Evolutionary conservation across 768 basidiomycete species (phyloP), one percentile per base, ranked within the genome.

Genomic region (Agrocybe pediades): DNA sequence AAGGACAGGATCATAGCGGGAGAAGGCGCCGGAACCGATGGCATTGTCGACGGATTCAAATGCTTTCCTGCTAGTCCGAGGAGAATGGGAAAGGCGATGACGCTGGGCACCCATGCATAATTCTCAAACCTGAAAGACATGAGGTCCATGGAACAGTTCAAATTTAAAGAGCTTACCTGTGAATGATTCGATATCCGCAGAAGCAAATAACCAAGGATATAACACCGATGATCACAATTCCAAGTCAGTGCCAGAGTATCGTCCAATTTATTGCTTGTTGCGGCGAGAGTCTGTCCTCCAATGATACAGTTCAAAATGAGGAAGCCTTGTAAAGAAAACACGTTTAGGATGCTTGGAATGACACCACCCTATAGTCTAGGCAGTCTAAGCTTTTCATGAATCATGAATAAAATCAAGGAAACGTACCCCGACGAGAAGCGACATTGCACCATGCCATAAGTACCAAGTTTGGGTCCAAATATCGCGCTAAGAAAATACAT

Each of bases 401-500:
- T n/a, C 15, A 43, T 19, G 20, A 33, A 33, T n/a, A 52, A 25
- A 29, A 41, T 26, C 23, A n/a, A 24, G 6, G 9, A n/a, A n/a
- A 59, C 59, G 62, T 48, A 71, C 68, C 68, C 67, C 65, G 65
- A 68, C 20, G 70, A 59, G 51, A 65, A 66, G n/a, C 58, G 59
- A 63, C 87, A 83, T 54, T 84, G 80, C 20, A 90, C 83, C 88
- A 93, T 90, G 51, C 87, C 87, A 17, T 90, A 77, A 63, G 87
- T 80, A n/a, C 92, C 92, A 0, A 88, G 72, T 65, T 84, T 86
- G 0, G 92, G 89, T 9, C 92, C 90, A 71, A 89, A 90, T 2
- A 85, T 83, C n/a, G 73, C 74, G 51, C 78, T 78, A 46, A 17
- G 51, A 29, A 25, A 13, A 39, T 25, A 26, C 20, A 44, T 29